phyloP scores from a whole-genome alignment of 108 stramenopile species.

The Craspedostauros australis region DNA sequence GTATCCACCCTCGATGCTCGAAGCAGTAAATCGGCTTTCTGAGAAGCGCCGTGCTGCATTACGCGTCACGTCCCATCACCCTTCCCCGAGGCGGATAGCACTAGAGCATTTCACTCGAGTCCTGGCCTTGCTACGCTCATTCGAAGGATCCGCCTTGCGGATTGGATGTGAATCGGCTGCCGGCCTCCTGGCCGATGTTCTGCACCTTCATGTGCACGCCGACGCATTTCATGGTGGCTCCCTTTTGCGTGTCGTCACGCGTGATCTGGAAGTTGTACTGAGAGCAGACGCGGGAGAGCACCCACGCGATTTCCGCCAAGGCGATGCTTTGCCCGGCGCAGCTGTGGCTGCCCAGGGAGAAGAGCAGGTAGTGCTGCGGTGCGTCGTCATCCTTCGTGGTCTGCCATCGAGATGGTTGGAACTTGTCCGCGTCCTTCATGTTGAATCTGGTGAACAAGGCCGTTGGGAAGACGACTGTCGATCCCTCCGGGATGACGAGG shows the following conservation, averaged over 20 bases:
- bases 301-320: conserved; percentile 33
- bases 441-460: conserved; percentile 23
- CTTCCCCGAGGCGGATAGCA: too few species aligned
- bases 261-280: conserved; percentile 25
- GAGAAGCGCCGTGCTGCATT: too few species aligned
- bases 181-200: too few species aligned
- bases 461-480: conserved; percentile 17
- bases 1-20: too few species aligned
- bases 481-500: conserved; percentile 37
- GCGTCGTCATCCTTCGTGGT: conserved; percentile 18
- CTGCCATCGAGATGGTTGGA: conserved; percentile 38
- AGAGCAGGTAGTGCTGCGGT: conserved; percentile 21
- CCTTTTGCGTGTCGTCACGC: conserved; percentile 4
- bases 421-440: conserved; percentile 36
- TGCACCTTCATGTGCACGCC: conserved; percentile 16
- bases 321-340: conserved; percentile 43
- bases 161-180: too few species aligned
- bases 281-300: conserved; percentile 28
- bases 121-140: too few species aligned
- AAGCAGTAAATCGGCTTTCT: too few species aligned
- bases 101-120: too few species aligned
- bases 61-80: too few species aligned
- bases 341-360: conserved; percentile 34
- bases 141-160: too few species aligned
- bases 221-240: conserved; percentile 17